Conservation (phyloP, 2,329 filamentous ascomycete species). For the Alternaria sp. region DNA sequence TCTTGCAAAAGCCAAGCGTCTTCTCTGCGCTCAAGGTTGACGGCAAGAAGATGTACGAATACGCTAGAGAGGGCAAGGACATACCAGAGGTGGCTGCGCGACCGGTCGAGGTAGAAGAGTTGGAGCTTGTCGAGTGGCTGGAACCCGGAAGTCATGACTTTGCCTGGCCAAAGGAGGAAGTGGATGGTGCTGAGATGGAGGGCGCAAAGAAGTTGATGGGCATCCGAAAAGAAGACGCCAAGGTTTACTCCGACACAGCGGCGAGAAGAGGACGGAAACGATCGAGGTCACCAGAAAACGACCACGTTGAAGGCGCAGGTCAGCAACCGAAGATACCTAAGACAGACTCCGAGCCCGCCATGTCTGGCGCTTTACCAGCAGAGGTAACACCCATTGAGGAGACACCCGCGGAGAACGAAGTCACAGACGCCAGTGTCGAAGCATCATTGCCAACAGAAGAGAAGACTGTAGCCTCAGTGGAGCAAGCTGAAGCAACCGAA, state of each 20-base stretch:
- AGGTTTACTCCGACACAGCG: constrained; percentile 15
- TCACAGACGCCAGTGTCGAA: not conserved
- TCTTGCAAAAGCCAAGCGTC: constrained; percentile 87
- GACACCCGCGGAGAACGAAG: not conserved
- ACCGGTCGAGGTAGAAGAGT: constrained; percentile 75
- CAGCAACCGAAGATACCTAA: constrained; percentile 31
- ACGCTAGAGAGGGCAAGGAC: constrained; percentile 86
- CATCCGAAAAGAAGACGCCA: constrained; percentile 41
- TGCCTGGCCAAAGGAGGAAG: constrained; percentile 80
- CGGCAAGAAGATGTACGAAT: constrained; percentile 94
- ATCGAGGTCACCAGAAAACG: constrained; percentile 21
- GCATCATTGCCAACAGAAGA: not conserved
- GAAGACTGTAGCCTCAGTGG: not conserved
- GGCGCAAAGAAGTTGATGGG: constrained; percentile 72
- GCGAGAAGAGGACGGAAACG: constrained; percentile 40
- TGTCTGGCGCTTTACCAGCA: constrained; percentile 41
- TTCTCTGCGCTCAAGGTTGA: constrained; percentile 93
- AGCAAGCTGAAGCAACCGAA: not conserved
- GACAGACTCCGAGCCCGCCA: constrained; percentile 38
- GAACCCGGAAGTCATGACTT: constrained; percentile 81
- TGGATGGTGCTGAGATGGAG: constrained; percentile 74
- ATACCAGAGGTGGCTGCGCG: constrained; percentile 86
- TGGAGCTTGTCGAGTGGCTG: constrained; percentile 84
- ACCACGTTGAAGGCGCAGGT: constrained; percentile 18
- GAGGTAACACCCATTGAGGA: constrained; percentile 6